phyloP scores from a whole-genome alignment of 1,284 basidiomycete genomes.

The Austroboletus rostrupii region DNA sequence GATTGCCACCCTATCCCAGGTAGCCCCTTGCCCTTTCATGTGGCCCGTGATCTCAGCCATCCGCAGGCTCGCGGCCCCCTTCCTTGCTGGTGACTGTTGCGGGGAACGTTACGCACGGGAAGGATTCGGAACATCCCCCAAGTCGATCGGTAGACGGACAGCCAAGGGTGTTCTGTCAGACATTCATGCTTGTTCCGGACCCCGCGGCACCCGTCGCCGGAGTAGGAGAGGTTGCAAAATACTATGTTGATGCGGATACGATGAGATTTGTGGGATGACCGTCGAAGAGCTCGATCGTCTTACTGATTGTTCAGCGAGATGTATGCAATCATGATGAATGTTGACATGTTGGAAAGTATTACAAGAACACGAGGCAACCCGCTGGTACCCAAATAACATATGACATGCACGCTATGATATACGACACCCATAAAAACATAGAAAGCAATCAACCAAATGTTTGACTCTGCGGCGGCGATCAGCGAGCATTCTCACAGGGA shows the following conservation, averaged over 20 bases:
- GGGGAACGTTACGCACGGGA: slow-evolving; percentile 73
- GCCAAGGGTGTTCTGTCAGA: slow-evolving; percentile 80
- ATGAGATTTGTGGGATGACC: slow-evolving; percentile 67
- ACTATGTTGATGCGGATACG: slow-evolving; percentile 72
- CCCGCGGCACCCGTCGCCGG: slow-evolving; percentile 56
- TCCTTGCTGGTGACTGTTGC: slow-evolving; percentile 76
- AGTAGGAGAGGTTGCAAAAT: slow-evolving; percentile 70
- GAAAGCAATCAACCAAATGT: slow-evolving; percentile 59
- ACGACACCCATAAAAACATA: slow-evolving; percentile 2
- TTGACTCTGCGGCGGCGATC: slow-evolving; percentile 56
- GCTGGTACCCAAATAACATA: slow-evolving; percentile 12
- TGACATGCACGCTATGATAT: not conserved
- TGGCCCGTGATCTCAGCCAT: slow-evolving; percentile 2
- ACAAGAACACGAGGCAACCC: not conserved
- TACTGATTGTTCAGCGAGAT: not conserved
- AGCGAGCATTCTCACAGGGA: slow-evolving; percentile 8
- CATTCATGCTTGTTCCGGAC: slow-evolving; percentile 80
- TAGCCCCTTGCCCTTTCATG: slow-evolving; percentile 31
- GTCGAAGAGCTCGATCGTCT: not conserved
- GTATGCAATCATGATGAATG: not conserved
- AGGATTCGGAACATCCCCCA: slow-evolving; percentile 53
- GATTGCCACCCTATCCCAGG: slow-evolving; percentile 87
- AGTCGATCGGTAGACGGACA: slow-evolving; percentile 64
- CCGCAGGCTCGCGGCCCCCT: slow-evolving; percentile 65
- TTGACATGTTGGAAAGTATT: not conserved